Evolutionary conservation across 2,329 filamentous ascomycete species (phyloP).

Genomic region (Claviceps fusiformis): DNA sequence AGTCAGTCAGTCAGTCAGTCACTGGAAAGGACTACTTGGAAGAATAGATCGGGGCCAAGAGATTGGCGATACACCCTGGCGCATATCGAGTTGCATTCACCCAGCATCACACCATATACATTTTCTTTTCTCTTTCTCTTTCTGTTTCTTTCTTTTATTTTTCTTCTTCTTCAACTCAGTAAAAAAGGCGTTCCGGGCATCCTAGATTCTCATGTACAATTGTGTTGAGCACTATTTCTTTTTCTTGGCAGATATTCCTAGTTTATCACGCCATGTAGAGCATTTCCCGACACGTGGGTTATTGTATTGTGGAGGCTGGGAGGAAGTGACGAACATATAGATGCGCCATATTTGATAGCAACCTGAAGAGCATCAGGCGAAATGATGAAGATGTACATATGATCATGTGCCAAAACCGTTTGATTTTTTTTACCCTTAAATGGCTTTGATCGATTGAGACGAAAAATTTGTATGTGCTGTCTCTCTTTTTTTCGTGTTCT

Average conservation of each 20-base stretch:
- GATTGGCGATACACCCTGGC: neutral
- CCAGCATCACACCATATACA: neutral
- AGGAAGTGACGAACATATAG: neutral
- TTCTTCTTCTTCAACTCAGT: neutral
- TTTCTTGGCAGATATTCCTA: neutral
- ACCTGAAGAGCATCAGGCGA: neutral
- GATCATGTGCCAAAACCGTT: neutral
- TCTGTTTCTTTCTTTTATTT: neutral
- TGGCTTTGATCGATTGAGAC: neutral
- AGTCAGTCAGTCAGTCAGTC: too few species aligned
- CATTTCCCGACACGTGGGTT: neutral
- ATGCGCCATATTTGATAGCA: neutral
- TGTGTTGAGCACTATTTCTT: neutral
- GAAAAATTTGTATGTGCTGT: too few species aligned
- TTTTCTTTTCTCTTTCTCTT: neutral
- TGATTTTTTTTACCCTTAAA: neutral
- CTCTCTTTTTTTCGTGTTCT: too few species aligned
- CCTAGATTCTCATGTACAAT: neutral
- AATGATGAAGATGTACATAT: neutral
- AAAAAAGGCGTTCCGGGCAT: constrained; percentile 4
- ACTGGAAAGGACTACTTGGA: neutral
- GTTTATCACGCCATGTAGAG: neutral
- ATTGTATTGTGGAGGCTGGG: neutral
- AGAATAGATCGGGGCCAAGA: neutral
- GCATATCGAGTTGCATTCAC: constrained; percentile 1